Evolutionary conservation across 192 early-diverging fungal species (phyloP).

Genomic region (Phycomyces blakesleeanus): DNA sequence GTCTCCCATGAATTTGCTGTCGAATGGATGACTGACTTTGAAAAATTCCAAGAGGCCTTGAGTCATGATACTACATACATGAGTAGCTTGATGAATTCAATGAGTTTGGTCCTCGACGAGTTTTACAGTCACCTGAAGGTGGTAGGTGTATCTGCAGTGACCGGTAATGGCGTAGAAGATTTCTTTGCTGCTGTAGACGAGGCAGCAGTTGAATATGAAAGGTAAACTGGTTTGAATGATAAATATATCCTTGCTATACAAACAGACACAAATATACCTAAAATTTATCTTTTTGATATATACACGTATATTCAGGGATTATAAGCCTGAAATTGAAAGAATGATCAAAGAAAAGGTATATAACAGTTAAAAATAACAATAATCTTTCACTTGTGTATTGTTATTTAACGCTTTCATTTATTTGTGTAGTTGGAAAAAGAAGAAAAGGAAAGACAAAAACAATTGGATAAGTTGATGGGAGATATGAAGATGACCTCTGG

Average conservation of each 20-base stretch:
- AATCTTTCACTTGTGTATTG: too few relatives aligned
- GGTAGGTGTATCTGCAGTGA: constrained; percentile 87
- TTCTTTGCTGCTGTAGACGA: constrained; percentile 82
- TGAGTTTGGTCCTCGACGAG: constrained; percentile 96
- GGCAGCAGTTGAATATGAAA: constrained; percentile 80
- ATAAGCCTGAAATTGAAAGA: constrained; percentile 78
- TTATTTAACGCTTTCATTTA: not conserved
- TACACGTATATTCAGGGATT: constrained; percentile 62
- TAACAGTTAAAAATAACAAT: not conserved
- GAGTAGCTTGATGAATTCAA: constrained; percentile 88
- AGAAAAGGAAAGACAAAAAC: constrained; percentile 56
- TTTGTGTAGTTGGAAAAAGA: constrained; percentile 52
- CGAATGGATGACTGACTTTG: constrained; percentile 97
- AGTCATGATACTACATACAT: constrained; percentile 83
- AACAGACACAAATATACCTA: too few relatives aligned
- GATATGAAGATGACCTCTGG: constrained; percentile 78
- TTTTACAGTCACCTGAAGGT: constrained; percentile 85
- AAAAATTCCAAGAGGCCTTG: constrained; percentile 86
- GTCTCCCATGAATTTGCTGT: constrained; percentile 85
- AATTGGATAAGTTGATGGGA: constrained; percentile 76
- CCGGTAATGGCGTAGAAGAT: constrained; percentile 88
- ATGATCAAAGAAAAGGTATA: constrained; percentile 60
- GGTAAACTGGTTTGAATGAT: constrained; percentile 27
- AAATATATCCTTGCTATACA: too few relatives aligned
- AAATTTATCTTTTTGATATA: too few relatives aligned